phyloP scores from a whole-genome alignment of 495 filamentous ascomycete species.

The Penicillium daleae region DNA sequence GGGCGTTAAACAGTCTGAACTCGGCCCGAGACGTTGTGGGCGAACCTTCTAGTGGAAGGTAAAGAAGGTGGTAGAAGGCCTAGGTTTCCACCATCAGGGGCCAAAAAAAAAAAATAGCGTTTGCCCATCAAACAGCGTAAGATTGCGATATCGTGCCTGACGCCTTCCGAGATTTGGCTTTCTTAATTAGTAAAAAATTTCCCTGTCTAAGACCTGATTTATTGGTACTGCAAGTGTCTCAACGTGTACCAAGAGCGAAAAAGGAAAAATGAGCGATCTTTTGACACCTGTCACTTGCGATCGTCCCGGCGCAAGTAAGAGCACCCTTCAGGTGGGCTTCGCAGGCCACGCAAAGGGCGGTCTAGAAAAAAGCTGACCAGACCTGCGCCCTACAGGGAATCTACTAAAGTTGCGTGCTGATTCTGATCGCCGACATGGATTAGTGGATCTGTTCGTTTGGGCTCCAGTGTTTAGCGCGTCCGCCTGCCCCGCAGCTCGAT shows the following conservation, averaged over 20 bases:
- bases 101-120: background rate
- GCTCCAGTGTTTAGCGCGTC: constrained; percentile 23
- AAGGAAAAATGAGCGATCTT: constrained; percentile 17
- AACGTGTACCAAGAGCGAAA: constrained; percentile 14
- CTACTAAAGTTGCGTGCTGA: constrained; percentile 23
- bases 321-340: constrained; percentile 10
- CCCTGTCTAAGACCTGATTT: constrained; percentile 7
- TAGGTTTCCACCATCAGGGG: background rate
- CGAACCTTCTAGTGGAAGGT: constrained; percentile 7
- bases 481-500: constrained; percentile 29
- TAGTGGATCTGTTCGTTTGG: constrained; percentile 18
- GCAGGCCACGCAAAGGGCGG: constrained; percentile 18
- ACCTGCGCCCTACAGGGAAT: constrained; percentile 11
- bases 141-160: background rate
- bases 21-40: constrained; percentile 24
- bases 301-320: constrained; percentile 18
- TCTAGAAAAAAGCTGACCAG: constrained; percentile 17
- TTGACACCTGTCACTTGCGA: constrained; percentile 37
- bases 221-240: constrained; percentile 13
- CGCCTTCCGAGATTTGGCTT: background rate
- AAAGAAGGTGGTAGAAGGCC: background rate
- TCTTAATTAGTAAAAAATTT: background rate
- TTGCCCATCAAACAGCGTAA: background rate
- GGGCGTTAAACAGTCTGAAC: constrained; percentile 26
- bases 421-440: constrained; percentile 31